phyloP scores from a whole-genome alignment of 179 eudicot genomes.

The Patellifolia procumbens region DNA sequence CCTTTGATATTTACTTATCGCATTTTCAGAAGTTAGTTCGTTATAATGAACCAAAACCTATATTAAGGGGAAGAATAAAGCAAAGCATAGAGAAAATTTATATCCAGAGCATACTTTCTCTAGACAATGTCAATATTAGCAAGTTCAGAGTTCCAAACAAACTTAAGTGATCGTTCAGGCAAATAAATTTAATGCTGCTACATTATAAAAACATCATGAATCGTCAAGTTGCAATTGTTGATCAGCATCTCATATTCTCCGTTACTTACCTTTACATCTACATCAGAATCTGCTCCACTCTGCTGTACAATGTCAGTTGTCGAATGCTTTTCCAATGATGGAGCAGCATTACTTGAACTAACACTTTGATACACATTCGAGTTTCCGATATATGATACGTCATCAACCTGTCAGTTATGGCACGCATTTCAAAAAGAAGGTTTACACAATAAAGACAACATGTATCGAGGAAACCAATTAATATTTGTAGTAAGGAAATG shows the following conservation, averaged over 20 bases:
- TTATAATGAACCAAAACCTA: not conserved
- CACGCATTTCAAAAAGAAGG: too few species aligned
- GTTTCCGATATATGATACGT: constrained; percentile 45
- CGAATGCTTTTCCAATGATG: constrained; percentile 31
- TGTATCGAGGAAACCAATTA: not conserved
- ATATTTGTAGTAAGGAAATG: not conserved
- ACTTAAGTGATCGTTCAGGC: not conserved
- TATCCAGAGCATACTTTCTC: not conserved
- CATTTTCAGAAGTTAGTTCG: not conserved
- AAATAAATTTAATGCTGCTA: not conserved
- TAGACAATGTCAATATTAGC: not conserved
- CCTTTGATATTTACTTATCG: not conserved
- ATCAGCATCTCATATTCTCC: not conserved
- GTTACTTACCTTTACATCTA: constrained; percentile 33
- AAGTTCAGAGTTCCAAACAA: not conserved
- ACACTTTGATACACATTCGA: constrained; percentile 31
- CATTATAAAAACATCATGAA: constrained; percentile 7
- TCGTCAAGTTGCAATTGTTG: not conserved
- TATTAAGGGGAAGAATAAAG: not conserved
- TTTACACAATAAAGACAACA: constrained; percentile 1
- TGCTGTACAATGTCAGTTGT: constrained; percentile 19
- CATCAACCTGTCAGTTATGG: constrained; percentile 66
- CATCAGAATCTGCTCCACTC: constrained; percentile 27
- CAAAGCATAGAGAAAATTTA: not conserved
- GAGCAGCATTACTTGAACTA: constrained; percentile 25